Base-by-base conservation (phyloP, 306 rosid genomes). In the Vigna angularis region DNA sequence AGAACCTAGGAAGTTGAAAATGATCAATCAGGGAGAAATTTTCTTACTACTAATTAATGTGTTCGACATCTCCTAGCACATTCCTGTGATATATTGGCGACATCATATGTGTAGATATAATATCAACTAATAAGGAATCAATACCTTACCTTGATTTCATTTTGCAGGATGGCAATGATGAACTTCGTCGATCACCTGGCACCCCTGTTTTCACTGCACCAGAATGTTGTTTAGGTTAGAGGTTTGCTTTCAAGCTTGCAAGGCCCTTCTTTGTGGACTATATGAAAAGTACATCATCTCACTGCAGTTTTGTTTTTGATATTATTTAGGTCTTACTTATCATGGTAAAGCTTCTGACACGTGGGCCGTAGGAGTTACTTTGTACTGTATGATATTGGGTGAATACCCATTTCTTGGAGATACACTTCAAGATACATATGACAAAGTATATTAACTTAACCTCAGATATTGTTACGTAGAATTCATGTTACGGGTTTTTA, bases 131-230 rank as follows among this genome's bases (percentile, higher is more conserved):
- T 55, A 36, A 63, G 67, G 55, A 77, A 48, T 50, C 32, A 7
- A 14, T 61, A 47, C 28, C 70, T 24, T 83, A 47, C 28, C 70
- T 24, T 85, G 78, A 50, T 75, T 81, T 70, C 65, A 28, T 85
- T 75, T 65, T 87, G 83, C 87, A 96, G 99, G 97, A 91, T 80
- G 94, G 91, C 34, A 88, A 89, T 68, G 99, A 93, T 42, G 93
- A 88, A 79, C 97, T 96, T 56, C 97, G 98, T 22, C 91, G 99
- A 44, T 96, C 99, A 75, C 99, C 99, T 7, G 99, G 99, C 56
- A 96, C 99, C 78, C 99, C 99, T 69, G 99, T 96, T 88, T 96
- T 96, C 87, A 93, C 99, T 57, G 99, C 99, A 73, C 98, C 99
- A 26, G 99, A 96, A 83, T 96, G 99, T 81, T 91, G 97, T 83